These are phyloP conservation scores for Rozella allomycis DNA, from an alignment of 371 early-diverging fungal species.

Conservation along the genomic window DNA sequence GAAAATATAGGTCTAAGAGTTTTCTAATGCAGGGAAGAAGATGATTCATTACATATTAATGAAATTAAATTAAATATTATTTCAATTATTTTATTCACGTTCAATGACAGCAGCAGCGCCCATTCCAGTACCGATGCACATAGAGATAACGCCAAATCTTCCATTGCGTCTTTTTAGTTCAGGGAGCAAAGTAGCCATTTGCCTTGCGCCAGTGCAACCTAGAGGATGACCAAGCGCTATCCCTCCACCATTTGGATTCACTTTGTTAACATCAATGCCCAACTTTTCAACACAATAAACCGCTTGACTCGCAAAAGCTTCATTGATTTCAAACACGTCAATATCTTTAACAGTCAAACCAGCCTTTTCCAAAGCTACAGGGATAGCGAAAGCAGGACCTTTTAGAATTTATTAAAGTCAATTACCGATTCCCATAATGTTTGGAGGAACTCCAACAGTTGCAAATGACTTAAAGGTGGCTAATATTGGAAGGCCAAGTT, in stretches of 20 bases:
- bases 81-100: too few species aligned
- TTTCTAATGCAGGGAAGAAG: too few species aligned
- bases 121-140: slow-evolving; percentile 95
- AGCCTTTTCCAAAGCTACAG: slow-evolving; percentile 59
- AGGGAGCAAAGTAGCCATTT: slow-evolving; percentile 78
- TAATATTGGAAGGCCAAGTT: slow-evolving; percentile 58
- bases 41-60: too few species aligned
- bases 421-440: slow-evolving; percentile 62
- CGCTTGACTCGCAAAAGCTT: slow-evolving; percentile 95
- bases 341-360: slow-evolving; percentile 56
- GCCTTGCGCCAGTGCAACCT: slow-evolving; percentile 78
- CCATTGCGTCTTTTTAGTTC: slow-evolving; percentile 71
- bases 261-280: slow-evolving; percentile 57
- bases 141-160: slow-evolving; percentile 63
- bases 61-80: too few species aligned
- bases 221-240: slow-evolving; percentile 86
- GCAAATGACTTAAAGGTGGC: slow-evolving; percentile 76
- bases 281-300: slow-evolving; percentile 75
- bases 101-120: slow-evolving; percentile 86
- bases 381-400: slow-evolving; percentile 36
- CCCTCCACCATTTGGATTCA: slow-evolving; percentile 96
- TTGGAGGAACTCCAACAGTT: slow-evolving; percentile 79
- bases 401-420: not conserved
- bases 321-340: slow-evolving; percentile 43
- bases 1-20: too few species aligned